These are phyloP conservation scores for Botrytis pseudocinerea DNA, from an alignment of 2,329 filamentous ascomycete genomes.

Conservation along the genomic window DNA sequence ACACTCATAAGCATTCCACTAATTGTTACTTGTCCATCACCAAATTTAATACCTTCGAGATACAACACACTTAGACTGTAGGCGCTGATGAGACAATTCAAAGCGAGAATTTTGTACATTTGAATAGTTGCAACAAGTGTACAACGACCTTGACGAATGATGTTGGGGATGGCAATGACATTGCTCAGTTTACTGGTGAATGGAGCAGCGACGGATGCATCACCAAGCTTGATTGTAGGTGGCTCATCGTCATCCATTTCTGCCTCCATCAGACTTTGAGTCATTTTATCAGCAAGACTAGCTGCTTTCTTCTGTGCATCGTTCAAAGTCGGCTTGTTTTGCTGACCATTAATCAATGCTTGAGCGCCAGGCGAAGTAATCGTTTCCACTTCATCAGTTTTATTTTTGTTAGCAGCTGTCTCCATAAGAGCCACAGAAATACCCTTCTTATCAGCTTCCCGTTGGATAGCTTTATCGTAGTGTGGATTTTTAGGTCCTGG, in stretches of 20 bases:
- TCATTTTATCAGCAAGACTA: slow-evolving; percentile 82
- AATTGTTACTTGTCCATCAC: slow-evolving; percentile 96
- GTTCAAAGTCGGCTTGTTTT: slow-evolving; percentile 54
- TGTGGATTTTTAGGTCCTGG: slow-evolving; percentile 91
- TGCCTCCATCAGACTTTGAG: slow-evolving; percentile 82
- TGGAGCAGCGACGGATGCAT: slow-evolving; percentile 93
- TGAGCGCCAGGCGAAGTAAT: slow-evolving; percentile 67
- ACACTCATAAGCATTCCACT: slow-evolving; percentile 99
- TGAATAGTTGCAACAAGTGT: slow-evolving; percentile 98
- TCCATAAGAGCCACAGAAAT: slow-evolving; percentile 55
- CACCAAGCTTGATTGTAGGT: slow-evolving; percentile 92
- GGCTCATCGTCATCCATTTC: slow-evolving; percentile 86
- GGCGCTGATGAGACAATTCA: slow-evolving; percentile 97
- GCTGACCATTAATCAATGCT: slow-evolving; percentile 56
- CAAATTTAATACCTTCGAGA: slow-evolving; percentile 98
- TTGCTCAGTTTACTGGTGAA: slow-evolving; percentile 98
- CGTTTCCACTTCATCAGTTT: slow-evolving; percentile 58
- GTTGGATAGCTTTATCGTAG: slow-evolving; percentile 86
- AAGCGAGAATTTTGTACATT: slow-evolving; percentile 99
- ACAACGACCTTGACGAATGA: slow-evolving; percentile 95
- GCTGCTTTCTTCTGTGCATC: slow-evolving; percentile 72
- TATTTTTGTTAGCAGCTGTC: slow-evolving; percentile 55
- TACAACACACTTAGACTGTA: slow-evolving; percentile 97
- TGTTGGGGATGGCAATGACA: slow-evolving; percentile 95
- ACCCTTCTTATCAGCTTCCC: slow-evolving; percentile 79